These are phyloP conservation scores for Fusarium avenaceum DNA, from an alignment of 2,329 filamentous ascomycete genomes.

Conservation along the genomic window DNA sequence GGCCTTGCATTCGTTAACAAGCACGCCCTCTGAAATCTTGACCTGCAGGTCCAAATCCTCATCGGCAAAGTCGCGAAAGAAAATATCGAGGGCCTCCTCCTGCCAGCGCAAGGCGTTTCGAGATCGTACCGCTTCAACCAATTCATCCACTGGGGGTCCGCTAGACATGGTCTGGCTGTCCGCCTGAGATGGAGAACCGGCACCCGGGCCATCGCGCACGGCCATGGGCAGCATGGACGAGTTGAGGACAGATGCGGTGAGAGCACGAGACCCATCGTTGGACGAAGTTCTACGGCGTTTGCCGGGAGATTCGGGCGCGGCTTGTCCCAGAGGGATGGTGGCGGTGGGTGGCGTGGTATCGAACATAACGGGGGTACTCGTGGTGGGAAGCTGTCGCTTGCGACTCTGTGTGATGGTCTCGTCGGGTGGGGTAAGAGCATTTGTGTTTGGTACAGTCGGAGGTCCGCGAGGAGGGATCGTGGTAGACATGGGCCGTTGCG, in stretches of 20 bases:
- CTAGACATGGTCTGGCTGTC: constrained; percentile 39
- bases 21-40: constrained; percentile 69
- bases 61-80: constrained; percentile 69
- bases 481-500: constrained; percentile 50
- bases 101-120: constrained; percentile 63
- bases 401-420: constrained; percentile 61
- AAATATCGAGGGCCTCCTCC: constrained; percentile 70
- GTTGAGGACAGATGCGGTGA: constrained; percentile 43
- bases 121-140: constrained; percentile 58
- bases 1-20: constrained; percentile 71
- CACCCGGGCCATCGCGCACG: constrained; percentile 37
- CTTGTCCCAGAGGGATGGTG: constrained; percentile 37
- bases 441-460: constrained; percentile 56
- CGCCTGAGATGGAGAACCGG: constrained; percentile 38
- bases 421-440: constrained; percentile 68
- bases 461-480: constrained; percentile 56
- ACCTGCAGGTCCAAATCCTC: constrained; percentile 71
- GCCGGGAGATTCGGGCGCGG: constrained; percentile 51
- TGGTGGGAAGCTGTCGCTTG: constrained; percentile 57
- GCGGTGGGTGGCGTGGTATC: constrained; percentile 44
- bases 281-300: constrained; percentile 54
- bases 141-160: constrained; percentile 54
- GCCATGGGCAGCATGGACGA: constrained; percentile 49
- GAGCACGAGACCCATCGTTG: constrained; percentile 47
- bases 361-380: constrained; percentile 34